Conservation (phyloP, 768 basidiomycete species). For the Steccherinum ochraceum region DNA sequence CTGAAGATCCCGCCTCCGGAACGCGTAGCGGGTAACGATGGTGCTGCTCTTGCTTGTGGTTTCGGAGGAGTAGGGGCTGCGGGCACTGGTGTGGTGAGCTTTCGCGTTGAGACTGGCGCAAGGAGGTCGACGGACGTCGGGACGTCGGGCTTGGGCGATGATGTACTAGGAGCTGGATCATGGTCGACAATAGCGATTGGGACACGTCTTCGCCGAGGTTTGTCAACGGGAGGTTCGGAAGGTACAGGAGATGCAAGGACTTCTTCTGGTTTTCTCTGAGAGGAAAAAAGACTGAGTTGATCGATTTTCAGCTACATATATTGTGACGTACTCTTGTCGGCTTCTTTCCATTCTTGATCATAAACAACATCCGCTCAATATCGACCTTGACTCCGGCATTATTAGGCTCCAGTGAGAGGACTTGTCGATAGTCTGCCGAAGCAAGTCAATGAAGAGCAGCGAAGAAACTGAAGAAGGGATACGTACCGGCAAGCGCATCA, state of each 20-base stretch:
- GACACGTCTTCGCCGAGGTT: conserved; percentile 47
- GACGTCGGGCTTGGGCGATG: neutral
- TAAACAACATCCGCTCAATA: conserved; percentile 40
- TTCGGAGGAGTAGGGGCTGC: neutral
- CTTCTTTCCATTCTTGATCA: conserved; percentile 31
- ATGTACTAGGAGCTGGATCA: conserved; percentile 5
- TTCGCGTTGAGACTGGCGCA: conserved; percentile 34
- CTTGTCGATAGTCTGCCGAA: conserved; percentile 51
- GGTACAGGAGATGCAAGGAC: neutral
- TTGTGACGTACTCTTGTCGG: conserved; percentile 17
- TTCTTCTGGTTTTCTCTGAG: conserved; percentile 19
- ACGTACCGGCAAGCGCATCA: conserved; percentile 60
- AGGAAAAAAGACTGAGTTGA: too few relatives aligned
- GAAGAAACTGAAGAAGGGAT: neutral
- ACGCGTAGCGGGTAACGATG: conserved; percentile 28
- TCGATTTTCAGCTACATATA: too few relatives aligned
- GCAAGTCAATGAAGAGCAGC: neutral
- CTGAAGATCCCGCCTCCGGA: conserved; percentile 74
- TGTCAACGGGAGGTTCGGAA: neutral
- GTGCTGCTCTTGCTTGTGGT: conserved; percentile 4
- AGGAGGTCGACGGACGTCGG: conserved; percentile 21
- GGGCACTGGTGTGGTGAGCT: conserved; percentile 11
- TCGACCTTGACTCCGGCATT: conserved; percentile 63
- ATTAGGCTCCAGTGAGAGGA: conserved; percentile 53
- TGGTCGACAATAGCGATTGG: conserved; percentile 58